Base-by-base conservation (phyloP, 257 asterid species). In the Cordia subcordata region DNA sequence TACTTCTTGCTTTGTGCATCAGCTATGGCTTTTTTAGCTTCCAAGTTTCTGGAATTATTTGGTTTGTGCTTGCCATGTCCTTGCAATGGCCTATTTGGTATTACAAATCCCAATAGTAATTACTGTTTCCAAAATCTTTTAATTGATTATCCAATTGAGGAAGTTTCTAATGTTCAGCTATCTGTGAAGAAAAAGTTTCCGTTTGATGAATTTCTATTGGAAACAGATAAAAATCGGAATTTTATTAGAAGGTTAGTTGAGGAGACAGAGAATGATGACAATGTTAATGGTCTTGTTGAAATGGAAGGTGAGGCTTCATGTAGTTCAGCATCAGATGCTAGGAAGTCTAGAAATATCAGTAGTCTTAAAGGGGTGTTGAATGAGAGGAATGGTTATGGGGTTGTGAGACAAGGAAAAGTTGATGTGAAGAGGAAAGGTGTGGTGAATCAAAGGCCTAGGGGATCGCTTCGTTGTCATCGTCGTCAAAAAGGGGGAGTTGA, bases 21-120 rank as follows among this genome's bases (percentile, higher is more conserved):
- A 23, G 67, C 91, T 20, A 67, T 74, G 20, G 86, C 83, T 70
- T 93, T 60, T 77, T 46, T 81, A 11, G 85, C 83, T 0, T 75
- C 91, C 15, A 85, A 72, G 50, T 78, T 89, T 74, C 82, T 93
- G 61, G 94, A 75, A 12, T 62, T 86, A 57, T 78, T 85, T 21
- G 94, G 97, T 27, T 65, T 93, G 56, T 52, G 55, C 61, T 79
- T 93, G 63, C 96, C 94, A 11, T 88, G 94, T 70, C 96, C 91
- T 61, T 89, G 96, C 75, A 72, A 79, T 71, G 94, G 81, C 4
- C 27, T 79, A 19, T 76, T 81, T 42, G 69, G 71, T 53, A 64
- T 56, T 72, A 42, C 47, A 42, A 53, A 55, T 50, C 77, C 74
- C 55, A 58, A 65, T 57, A 65, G 63, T 27, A 64, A 65, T 59